Evolutionary conservation across 2,329 filamentous ascomycete species (phyloP).

Genomic region (Fulvia fulva): DNA sequence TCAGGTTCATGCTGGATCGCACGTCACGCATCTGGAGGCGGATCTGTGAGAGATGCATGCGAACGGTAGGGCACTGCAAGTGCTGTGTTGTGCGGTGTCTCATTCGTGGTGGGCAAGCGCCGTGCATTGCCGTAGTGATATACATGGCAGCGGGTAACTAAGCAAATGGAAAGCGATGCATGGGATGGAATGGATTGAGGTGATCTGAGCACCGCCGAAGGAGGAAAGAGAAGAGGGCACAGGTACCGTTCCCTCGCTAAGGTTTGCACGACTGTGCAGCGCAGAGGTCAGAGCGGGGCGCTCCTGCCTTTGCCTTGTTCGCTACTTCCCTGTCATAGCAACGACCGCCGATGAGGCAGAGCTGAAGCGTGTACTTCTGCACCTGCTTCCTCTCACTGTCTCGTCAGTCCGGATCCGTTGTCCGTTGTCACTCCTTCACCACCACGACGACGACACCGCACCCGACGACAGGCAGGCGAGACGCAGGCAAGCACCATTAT

Average conservation of each 20-base stretch:
- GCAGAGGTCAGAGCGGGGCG: not conserved
- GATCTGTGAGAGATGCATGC: not conserved
- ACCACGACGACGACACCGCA: not conserved
- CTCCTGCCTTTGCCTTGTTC: not conserved
- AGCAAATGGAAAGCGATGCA: not conserved
- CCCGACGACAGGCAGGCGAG: not conserved
- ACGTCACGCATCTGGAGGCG: not conserved
- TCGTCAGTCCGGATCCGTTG: not conserved
- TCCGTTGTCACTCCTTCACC: not conserved
- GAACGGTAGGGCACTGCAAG: not conserved
- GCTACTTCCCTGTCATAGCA: slow-evolving; percentile 1
- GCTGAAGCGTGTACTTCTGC: not conserved
- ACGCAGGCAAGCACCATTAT: not conserved
- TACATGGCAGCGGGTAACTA: not conserved
- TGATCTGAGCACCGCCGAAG: not conserved
- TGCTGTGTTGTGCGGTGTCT: not conserved
- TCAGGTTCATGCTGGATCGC: slow-evolving; percentile 3
- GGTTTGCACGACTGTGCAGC: not conserved
- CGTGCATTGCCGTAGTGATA: not conserved
- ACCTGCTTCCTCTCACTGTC: not conserved
- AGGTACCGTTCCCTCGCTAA: not conserved
- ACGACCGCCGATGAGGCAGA: not conserved
- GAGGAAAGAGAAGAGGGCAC: not conserved
- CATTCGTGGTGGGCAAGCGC: slow-evolving; percentile 1
- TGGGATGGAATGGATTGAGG: not conserved